Base-by-base conservation (phyloP, 2,329 filamentous ascomycete genomes). In the Phyllosticta citribraziliensis region DNA sequence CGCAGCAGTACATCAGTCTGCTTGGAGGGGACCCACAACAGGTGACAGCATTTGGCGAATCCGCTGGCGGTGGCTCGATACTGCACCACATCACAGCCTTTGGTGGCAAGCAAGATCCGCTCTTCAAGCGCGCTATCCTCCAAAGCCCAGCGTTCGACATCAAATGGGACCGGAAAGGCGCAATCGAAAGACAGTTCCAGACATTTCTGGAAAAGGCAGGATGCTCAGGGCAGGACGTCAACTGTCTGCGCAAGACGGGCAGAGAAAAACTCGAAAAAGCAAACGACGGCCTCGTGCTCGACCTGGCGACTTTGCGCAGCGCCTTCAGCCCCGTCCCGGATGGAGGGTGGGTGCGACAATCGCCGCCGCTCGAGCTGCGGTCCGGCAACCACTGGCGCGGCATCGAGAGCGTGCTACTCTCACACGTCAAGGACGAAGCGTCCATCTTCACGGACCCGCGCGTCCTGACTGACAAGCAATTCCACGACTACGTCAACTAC, bases 21-120 rank as follows among this genome's bases (percentile, higher is more conserved):
- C 68, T 82, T 3, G 76, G 78, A 8, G 81, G 80, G 17, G 77
- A 82, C 62, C 72, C 74, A 4, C 69, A 67, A 2, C 65, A 70
- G 3, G 78, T 82, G 4, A 80, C 76, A 0, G 78, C 78, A 3
- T 78, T 78, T 72, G 81, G 80, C 2, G 76, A 81, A 64, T 80
- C 76, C 9, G 80, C 80, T 0, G 80, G 81, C 1, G 81, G 77
- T 1, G 75, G 77, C 1, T 80, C 77, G 4, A 77, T 82, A 57
- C 65, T 81, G 56, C 78, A 82, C 60, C 80, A 82, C 58, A 69
- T 68, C 25, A 73, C 73, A 56, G 68, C 72, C 12, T 70, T 72
- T 33, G 70, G 71, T 14, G 71, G 72, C 2, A 64, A 64, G 3
- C 63, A 63, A 9, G 73, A 72, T 6, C 67, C 71, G 1, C 64